phyloP scores from a whole-genome alignment of 2,329 filamentous ascomycete species.

The Capronia coronata region DNA sequence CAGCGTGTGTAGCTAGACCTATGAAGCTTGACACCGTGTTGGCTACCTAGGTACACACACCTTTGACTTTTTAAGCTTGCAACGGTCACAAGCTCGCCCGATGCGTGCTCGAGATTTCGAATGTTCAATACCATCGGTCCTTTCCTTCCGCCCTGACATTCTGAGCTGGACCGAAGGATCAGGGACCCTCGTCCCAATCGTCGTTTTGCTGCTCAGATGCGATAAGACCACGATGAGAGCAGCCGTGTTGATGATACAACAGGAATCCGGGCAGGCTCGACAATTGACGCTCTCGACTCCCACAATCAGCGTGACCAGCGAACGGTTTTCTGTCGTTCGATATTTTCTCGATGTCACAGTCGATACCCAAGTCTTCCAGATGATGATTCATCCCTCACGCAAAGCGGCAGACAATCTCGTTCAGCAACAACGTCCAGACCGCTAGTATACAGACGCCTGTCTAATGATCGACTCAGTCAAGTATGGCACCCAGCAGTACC shows the following conservation, averaged over 20 bases:
- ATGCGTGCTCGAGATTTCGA: constrained; percentile 14
- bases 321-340: neutral
- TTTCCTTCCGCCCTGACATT: constrained; percentile 16
- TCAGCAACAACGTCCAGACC: neutral
- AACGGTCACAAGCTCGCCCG: constrained; percentile 22
- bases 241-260: neutral
- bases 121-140: constrained; percentile 8
- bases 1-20: neutral
- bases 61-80: constrained; percentile 23
- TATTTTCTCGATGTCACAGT: neutral
- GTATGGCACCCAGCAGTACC: neutral
- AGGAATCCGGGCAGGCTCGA: neutral
- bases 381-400: constrained; percentile 2
- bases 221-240: neutral
- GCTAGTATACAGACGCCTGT: neutral
- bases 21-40: neutral
- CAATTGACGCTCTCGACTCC: neutral
- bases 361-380: neutral
- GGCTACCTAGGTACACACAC: constrained; percentile 7
- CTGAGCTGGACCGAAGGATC: neutral
- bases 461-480: neutral
- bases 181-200: neutral
- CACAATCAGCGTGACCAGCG: neutral
- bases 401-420: neutral
- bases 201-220: neutral